phyloP scores from a whole-genome alignment of 2,329 filamentous ascomycete genomes.

The Monosporascus sp. region DNA sequence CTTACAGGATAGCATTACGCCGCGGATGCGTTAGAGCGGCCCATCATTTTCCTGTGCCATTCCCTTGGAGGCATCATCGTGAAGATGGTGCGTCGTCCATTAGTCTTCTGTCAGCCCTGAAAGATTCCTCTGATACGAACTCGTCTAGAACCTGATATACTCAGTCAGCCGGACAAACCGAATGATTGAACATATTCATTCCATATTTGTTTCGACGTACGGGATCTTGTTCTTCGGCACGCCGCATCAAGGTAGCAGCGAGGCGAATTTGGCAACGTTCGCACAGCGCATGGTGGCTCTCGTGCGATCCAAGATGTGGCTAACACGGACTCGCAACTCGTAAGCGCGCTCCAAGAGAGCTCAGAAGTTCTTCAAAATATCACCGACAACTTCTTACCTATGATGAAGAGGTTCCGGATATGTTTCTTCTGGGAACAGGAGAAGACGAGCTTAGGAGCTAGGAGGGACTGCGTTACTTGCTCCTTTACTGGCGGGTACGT shows the following conservation, averaged over 20 bases:
- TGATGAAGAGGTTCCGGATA: slow-evolving; percentile 7
- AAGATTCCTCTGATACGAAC: not conserved
- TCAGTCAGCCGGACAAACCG: slow-evolving; percentile 3
- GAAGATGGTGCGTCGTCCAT: slow-evolving; percentile 1
- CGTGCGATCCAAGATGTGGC: slow-evolving; percentile 8
- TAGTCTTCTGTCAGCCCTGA: not conserved
- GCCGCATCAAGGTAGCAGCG: slow-evolving; percentile 5
- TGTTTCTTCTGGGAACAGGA: slow-evolving; percentile 11
- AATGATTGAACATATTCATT: slow-evolving; percentile 6
- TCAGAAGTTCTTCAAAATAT: slow-evolving; percentile 9
- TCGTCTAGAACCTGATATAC: slow-evolving; percentile 3
- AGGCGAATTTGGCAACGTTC: slow-evolving; percentile 2
- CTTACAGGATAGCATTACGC: slow-evolving; percentile 1
- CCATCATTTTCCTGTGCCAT: slow-evolving; percentile 6
- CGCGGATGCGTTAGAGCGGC: slow-evolving; percentile 2
- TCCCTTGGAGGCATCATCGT: slow-evolving; percentile 8
- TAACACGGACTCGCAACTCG: slow-evolving; percentile 7
- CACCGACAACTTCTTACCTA: slow-evolving; percentile 7
- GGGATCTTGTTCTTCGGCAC: slow-evolving; percentile 10
- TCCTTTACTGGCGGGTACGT: no score
- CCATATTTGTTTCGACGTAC: slow-evolving; percentile 7
- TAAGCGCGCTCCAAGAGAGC: slow-evolving; percentile 5
- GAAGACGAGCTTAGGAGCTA: slow-evolving; percentile 7
- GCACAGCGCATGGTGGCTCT: slow-evolving; percentile 5
- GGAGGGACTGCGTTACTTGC: not conserved